A percentile compares a stretch with the other conserved stretches of the same genome.
phyloP scores from a whole-genome alignment of 129 eudicot species.

The Tagetes patula region DNA sequence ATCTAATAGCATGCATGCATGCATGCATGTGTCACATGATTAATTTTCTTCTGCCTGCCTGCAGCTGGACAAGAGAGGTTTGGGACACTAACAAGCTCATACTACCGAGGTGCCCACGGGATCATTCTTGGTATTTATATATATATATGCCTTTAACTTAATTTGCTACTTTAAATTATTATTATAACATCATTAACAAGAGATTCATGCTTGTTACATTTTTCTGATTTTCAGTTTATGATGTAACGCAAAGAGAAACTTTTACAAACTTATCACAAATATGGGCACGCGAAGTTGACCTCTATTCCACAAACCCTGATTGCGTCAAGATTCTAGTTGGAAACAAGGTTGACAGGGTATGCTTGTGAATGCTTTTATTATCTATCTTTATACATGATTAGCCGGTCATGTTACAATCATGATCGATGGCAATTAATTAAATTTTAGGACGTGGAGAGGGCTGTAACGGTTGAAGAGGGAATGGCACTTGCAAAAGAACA shows the following conservation, averaged over 20 bases:
- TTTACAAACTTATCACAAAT: conserved; percentile 65
- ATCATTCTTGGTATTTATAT: conserved; percentile 62
- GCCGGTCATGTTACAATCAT: not conserved
- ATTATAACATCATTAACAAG: conserved; percentile 5
- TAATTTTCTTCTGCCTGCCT: not conserved
- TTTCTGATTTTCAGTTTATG: conserved; percentile 59
- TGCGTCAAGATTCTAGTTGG: conserved; percentile 82
- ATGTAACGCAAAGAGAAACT: conserved; percentile 75
- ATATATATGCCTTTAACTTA: not conserved
- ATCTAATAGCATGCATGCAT: too few relatives aligned
- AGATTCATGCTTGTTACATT: conserved; percentile 7
- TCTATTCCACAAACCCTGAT: conserved; percentile 74
- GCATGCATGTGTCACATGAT: not conserved
- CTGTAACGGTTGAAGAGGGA: conserved; percentile 81
- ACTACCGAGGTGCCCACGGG: conserved; percentile 94
- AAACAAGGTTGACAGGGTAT: conserved; percentile 89
- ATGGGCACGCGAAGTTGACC: conserved; percentile 81
- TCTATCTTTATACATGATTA: not conserved
- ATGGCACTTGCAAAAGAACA: conserved; percentile 70
- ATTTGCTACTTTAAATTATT: not conserved
- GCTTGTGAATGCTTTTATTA: conserved; percentile 11
- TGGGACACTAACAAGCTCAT: conserved; percentile 74
- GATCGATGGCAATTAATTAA: not conserved
- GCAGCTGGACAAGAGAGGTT: conserved; percentile 96
- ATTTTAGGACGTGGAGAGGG: conserved; percentile 77